Evolutionary conservation across 148 eudicot species (phyloP).

Genomic region (Heliamphora exappendiculata): DNA sequence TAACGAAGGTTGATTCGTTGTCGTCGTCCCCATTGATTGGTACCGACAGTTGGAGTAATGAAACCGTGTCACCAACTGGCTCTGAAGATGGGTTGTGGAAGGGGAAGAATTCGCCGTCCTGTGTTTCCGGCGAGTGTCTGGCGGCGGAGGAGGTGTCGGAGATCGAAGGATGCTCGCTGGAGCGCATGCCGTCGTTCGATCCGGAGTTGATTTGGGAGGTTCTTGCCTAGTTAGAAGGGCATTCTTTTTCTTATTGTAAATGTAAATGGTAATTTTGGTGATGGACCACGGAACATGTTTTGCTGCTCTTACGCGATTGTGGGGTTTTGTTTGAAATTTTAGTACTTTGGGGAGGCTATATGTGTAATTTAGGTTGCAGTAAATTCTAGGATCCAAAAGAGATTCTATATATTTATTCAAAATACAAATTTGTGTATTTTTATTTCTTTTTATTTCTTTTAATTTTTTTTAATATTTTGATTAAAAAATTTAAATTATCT

Average conservation of each 20-base stretch:
- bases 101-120: constrained; percentile 33
- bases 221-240: constrained; percentile 44
- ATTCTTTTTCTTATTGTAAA: not conserved
- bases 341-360: not conserved
- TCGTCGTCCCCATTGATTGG: constrained; percentile 15
- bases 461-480: too few relatives aligned
- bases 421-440: too few relatives aligned
- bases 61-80: constrained; percentile 29
- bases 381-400: too few relatives aligned
- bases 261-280: not conserved
- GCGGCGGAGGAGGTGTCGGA: constrained; percentile 24
- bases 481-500: too few relatives aligned
- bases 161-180: constrained; percentile 51
- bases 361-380: not conserved
- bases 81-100: constrained; percentile 54
- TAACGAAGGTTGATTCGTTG: constrained; percentile 23
- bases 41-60: not conserved
- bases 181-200: constrained; percentile 74
- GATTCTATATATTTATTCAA: too few relatives aligned
- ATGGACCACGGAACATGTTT: not conserved
- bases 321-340: not conserved
- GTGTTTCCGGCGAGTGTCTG: constrained; percentile 28
- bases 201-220: constrained; percentile 92
- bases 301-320: not conserved
- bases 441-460: too few relatives aligned